A percentile compares a stretch with the other conserved stretches of the same genome.
Conservation (phyloP, 345 rosid genomes). For the Arabidopsis suecica region DNA sequence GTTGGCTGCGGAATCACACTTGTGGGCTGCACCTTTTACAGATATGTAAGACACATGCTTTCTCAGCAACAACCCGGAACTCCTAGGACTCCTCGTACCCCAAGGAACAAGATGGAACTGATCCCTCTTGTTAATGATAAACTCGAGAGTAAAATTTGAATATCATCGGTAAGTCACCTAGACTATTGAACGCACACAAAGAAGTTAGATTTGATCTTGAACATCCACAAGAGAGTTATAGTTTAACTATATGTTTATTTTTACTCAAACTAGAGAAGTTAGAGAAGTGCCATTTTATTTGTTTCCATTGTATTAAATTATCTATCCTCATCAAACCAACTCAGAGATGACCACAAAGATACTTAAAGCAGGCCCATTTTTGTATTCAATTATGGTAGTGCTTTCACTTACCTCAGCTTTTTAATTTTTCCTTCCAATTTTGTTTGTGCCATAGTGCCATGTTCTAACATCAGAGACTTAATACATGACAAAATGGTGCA, state of each 20-base stretch:
- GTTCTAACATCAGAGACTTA: not conserved
- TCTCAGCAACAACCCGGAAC: slow-evolving; percentile 75
- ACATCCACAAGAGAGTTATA: not conserved
- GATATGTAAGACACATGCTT: slow-evolving; percentile 80
- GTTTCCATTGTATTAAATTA: not conserved
- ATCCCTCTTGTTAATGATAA: slow-evolving; percentile 88
- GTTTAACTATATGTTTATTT: slow-evolving; percentile 2
- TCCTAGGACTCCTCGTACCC: slow-evolving; percentile 75
- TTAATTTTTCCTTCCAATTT: not conserved
- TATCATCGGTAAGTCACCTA: not conserved
- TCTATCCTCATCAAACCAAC: not conserved
- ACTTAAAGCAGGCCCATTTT: not conserved
- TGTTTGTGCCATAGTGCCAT: too few relatives aligned
- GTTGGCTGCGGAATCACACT: slow-evolving; percentile 91
- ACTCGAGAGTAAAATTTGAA: slow-evolving; percentile 72
- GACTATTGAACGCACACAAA: not conserved
- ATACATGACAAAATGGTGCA: not conserved
- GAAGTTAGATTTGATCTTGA: slow-evolving; percentile 5
- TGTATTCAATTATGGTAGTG: slow-evolving; percentile 3
- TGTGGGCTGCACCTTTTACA: slow-evolving; percentile 89
- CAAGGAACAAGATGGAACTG: slow-evolving; percentile 66
- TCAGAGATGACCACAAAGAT: not conserved
- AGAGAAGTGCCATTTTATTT: not conserved
- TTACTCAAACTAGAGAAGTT: not conserved
- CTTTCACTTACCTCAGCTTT: slow-evolving; percentile 5